Conservation (phyloP, 1,284 basidiomycete species). For the Kwoniella shivajii region DNA sequence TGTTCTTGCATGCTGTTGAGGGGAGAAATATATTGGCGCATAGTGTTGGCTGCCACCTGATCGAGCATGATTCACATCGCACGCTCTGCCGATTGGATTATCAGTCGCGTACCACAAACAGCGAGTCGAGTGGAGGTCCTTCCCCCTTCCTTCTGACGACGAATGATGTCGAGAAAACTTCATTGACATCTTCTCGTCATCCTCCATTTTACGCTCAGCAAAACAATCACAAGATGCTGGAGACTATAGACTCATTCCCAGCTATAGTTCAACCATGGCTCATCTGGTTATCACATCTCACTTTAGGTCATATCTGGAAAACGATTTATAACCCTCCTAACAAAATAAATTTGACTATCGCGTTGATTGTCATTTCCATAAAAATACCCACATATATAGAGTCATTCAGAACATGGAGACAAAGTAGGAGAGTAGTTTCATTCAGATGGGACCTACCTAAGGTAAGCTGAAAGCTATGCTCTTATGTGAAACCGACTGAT, state of each 20-base stretch:
- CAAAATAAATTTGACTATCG: slow-evolving; percentile 25
- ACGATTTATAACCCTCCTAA: slow-evolving; percentile 40
- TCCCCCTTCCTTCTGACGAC: no score
- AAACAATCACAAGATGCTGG: slow-evolving; percentile 17
- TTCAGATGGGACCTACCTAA: slow-evolving; percentile 65
- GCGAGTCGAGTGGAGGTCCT: no score
- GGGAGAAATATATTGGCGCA: no score
- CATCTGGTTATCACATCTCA: slow-evolving; percentile 29
- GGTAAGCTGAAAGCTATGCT: slow-evolving; percentile 55
- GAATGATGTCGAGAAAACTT: not conserved
- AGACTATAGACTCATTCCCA: slow-evolving; percentile 7
- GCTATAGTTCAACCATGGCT: slow-evolving; percentile 5
- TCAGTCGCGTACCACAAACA: no score
- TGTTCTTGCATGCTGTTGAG: no score
- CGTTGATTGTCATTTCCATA: slow-evolving; percentile 21
- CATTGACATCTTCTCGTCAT: not conserved
- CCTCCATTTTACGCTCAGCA: not conserved
- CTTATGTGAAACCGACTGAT: not conserved
- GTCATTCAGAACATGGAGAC: slow-evolving; percentile 15
- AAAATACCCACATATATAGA: slow-evolving; percentile 12
- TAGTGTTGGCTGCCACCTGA: no score
- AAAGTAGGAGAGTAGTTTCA: slow-evolving; percentile 60
- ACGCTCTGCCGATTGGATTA: no score
- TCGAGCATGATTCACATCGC: no score
- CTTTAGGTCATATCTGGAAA: slow-evolving; percentile 39